Conservation (phyloP, 345 rosid species). For the Syzygium jambos region DNA sequence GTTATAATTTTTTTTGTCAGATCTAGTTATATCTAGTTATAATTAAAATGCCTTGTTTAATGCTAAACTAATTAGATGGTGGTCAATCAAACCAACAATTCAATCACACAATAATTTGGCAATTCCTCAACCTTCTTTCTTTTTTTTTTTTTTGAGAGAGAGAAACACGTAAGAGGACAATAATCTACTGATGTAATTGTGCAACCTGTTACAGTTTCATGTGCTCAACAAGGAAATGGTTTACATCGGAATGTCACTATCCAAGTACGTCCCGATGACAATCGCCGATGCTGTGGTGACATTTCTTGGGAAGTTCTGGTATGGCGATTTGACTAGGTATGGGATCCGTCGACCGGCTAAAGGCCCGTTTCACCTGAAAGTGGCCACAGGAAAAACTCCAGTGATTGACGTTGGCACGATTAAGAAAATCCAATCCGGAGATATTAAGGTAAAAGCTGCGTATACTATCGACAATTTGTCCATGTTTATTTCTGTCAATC, state of each 20-base stretch:
- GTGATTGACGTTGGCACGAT: neutral
- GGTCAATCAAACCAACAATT: neutral
- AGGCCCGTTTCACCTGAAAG: neutral
- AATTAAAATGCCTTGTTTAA: neutral
- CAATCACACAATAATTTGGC: neutral
- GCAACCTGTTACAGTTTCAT: neutral
- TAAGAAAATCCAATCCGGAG: neutral
- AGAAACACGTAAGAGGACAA: neutral
- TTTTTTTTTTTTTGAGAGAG: neutral
- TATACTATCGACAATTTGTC: neutral
- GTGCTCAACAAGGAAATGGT: constrained; percentile 5
- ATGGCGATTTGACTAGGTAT: constrained; percentile 1
- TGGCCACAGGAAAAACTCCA: neutral
- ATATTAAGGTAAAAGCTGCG: constrained; percentile 5
- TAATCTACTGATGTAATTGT: neutral
- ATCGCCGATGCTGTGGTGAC: neutral
- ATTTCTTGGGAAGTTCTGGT: neutral
- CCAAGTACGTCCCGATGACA: neutral
- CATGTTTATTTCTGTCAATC: neutral
- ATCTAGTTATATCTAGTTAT: neutral
- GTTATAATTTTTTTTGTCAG: neutral
- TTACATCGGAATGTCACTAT: neutral
- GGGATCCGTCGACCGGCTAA: neutral
- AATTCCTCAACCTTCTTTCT: neutral
- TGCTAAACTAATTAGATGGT: neutral